Evolutionary conservation across 1,284 basidiomycete genomes (phyloP).

Genomic region (Polyporus tsugae): DNA sequence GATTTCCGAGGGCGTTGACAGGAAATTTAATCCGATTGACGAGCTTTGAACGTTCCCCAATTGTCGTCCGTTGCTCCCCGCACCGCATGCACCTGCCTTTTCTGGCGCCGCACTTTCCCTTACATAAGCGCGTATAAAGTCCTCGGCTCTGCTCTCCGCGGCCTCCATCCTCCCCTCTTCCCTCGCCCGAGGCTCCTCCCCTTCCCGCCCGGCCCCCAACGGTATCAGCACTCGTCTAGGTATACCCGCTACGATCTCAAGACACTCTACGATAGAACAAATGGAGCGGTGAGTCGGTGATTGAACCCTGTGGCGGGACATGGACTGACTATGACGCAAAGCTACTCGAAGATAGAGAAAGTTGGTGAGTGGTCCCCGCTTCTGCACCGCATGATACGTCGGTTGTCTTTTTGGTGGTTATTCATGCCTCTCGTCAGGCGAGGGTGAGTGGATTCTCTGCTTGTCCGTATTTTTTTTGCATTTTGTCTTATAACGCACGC

Average conservation of each 20-base stretch:
- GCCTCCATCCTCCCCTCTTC: slow-evolving; percentile 14
- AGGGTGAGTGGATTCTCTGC: slow-evolving; percentile 38
- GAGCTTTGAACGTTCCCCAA: slow-evolving; percentile 29
- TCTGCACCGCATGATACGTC: not conserved
- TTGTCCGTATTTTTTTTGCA: slow-evolving; percentile 9
- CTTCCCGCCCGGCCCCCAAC: slow-evolving; percentile 2
- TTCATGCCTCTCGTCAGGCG: slow-evolving; percentile 34
- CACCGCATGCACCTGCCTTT: slow-evolving; percentile 38
- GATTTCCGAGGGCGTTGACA: slow-evolving; percentile 16
- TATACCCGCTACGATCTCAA: slow-evolving; percentile 9
- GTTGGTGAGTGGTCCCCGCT: slow-evolving; percentile 40
- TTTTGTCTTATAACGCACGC: slow-evolving; percentile 14
- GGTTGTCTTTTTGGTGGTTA: not conserved
- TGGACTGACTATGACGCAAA: slow-evolving; percentile 26
- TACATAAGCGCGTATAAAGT: slow-evolving; percentile 36
- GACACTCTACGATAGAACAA: slow-evolving; percentile 6
- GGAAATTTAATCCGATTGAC: slow-evolving; percentile 17
- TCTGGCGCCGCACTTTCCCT: slow-evolving; percentile 24
- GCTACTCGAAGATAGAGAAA: slow-evolving; percentile 52
- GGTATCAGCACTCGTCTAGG: slow-evolving; percentile 5
- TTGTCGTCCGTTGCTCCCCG: slow-evolving; percentile 36
- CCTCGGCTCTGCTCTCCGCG: slow-evolving; percentile 17
- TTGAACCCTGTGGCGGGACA: slow-evolving; percentile 27
- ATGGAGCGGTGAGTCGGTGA: slow-evolving; percentile 58
- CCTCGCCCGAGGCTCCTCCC: slow-evolving; percentile 11